phyloP scores from a whole-genome alignment of 2,329 filamentous ascomycete species.

The Alternaria ethzedia region DNA sequence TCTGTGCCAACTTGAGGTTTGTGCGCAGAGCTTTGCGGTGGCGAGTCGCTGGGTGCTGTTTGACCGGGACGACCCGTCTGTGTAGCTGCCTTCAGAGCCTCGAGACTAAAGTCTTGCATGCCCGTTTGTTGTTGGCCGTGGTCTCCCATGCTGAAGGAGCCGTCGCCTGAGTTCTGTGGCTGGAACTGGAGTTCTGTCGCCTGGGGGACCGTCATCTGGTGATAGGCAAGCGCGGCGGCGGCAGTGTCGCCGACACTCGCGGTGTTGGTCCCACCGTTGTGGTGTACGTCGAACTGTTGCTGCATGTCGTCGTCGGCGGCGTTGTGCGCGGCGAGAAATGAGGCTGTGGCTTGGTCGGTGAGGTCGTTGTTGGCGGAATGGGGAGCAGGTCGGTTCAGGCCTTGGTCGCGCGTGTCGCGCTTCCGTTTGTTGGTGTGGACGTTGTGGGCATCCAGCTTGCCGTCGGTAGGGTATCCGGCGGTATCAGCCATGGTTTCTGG shows the following conservation, averaged over 20 bases:
- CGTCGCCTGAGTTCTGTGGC: conserved; percentile 52
- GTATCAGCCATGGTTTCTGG: conserved; percentile 43
- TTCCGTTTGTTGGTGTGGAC: conserved; percentile 53
- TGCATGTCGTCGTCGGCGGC: conserved; percentile 53
- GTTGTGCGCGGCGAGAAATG: conserved; percentile 50
- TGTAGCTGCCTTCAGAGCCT: conserved; percentile 58
- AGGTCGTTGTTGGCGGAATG: conserved; percentile 42
- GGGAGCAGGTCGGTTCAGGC: conserved; percentile 47
- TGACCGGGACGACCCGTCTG: conserved; percentile 56
- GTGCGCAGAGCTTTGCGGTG: conserved; percentile 39
- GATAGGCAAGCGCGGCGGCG: conserved; percentile 62
- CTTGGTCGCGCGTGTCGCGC: conserved; percentile 54
- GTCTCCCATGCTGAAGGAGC: conserved; percentile 53
- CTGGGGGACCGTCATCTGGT: conserved; percentile 63
- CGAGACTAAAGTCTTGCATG: conserved; percentile 53
- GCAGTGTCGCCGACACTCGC: conserved; percentile 64
- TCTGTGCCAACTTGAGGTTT: conserved; percentile 95
- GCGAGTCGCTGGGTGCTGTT: conserved; percentile 42
- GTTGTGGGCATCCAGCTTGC: conserved; percentile 43
- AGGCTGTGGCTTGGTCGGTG: conserved; percentile 46
- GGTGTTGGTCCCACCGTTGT: conserved; percentile 60
- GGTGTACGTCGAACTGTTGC: conserved; percentile 52
- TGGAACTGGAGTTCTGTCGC: conserved; percentile 62
- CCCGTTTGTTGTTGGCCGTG: conserved; percentile 48
- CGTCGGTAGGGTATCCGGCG: conserved; percentile 46